These are phyloP conservation scores for Hanseniaspora singularis DNA, from an alignment of 805 yeast genomes.

Conservation along the genomic window DNA sequence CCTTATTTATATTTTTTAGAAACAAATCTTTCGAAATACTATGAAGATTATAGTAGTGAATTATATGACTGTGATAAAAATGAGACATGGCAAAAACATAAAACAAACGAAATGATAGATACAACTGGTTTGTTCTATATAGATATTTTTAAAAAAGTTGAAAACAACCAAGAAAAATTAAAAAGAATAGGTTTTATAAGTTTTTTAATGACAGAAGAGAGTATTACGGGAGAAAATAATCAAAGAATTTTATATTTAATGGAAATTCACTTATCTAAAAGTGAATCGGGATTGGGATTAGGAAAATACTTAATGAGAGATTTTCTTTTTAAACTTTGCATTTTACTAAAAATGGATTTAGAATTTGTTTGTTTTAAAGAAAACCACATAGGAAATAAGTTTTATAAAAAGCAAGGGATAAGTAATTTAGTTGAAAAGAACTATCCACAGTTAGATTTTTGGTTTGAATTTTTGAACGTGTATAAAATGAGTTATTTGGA, in stretches of 20 bases:
- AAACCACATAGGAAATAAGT: conserved; percentile 4
- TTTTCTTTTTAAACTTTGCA: background rate
- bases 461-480: conserved; percentile 3
- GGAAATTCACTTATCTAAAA: conserved; percentile 6
- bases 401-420: conserved; percentile 1
- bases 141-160: background rate
- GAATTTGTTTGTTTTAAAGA: conserved; percentile 13
- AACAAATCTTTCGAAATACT: background rate
- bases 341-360: background rate
- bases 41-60: background rate
- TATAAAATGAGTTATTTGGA: background rate
- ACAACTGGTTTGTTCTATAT: conserved; percentile 5
- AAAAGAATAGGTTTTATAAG: conserved; percentile 4
- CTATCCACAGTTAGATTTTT: background rate
- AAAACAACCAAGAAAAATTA: background rate
- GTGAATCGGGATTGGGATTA: background rate
- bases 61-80: background rate
- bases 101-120: conserved; percentile 4
- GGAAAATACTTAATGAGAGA: background rate
- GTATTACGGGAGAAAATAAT: background rate
- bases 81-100: conserved; percentile 2
- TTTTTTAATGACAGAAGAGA: background rate
- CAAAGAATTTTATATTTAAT: conserved; percentile 4
- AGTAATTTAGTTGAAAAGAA: background rate
- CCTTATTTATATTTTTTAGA: background rate